Conservation (phyloP, 1,139 yeast species). For the Pichia sp. region DNA sequence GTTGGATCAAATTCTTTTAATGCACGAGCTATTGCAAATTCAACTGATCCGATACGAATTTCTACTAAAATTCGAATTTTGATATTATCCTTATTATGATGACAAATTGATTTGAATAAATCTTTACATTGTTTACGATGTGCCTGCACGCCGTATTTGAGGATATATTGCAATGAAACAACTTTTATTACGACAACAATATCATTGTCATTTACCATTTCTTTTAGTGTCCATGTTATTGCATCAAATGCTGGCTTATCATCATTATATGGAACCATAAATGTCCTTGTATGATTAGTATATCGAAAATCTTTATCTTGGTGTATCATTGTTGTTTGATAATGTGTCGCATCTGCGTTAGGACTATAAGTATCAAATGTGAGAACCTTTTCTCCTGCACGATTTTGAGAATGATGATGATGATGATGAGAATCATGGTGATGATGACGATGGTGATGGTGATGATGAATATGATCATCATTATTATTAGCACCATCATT, state of each 20-base stretch:
- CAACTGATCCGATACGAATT: conserved; percentile 57
- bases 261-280: conserved; percentile 55
- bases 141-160: conserved; percentile 31
- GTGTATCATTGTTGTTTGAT: conserved; percentile 31
- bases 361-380: conserved; percentile 26
- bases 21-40: conserved; percentile 47
- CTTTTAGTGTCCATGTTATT: conserved; percentile 60
- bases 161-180: conserved; percentile 39
- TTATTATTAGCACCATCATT: too few species aligned
- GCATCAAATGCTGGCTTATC: conserved; percentile 55
- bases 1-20: conserved; percentile 59
- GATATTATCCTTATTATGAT: conserved; percentile 40
- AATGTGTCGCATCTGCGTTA: conserved; percentile 16
- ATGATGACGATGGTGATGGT: too few species aligned
- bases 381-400: conserved; percentile 14
- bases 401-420: too few species aligned
- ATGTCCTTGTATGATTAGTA: conserved; percentile 54
- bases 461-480: too few species aligned
- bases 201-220: conserved; percentile 58
- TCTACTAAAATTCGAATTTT: conserved; percentile 45
- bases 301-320: conserved; percentile 52
- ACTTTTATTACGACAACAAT: conserved; percentile 58
- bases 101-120: conserved; percentile 39
- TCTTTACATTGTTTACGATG: conserved; percentile 35
- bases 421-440: too few species aligned